Evolutionary conservation across 345 rosid genomes (phyloP).

Genomic region (Brassica incana): DNA sequence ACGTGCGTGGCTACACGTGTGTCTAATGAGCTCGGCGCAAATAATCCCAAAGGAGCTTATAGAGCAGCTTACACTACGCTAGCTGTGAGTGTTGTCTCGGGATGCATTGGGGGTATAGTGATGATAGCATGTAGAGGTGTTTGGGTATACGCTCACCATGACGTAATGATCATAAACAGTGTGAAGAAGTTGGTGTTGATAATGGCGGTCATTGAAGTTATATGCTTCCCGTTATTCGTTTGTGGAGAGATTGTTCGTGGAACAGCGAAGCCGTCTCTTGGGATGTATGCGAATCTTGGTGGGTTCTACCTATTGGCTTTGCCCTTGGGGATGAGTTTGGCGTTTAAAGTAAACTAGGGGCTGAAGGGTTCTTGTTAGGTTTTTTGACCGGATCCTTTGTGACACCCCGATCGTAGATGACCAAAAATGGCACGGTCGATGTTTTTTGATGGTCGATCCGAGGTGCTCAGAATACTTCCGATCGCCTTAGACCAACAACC

Average conservation of each 20-base stretch:
- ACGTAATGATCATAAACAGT: conserved; percentile 47
- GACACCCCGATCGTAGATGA: too few relatives aligned
- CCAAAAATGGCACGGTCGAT: too few relatives aligned
- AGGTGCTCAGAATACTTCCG: too few relatives aligned
- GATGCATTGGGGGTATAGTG: conserved; percentile 52
- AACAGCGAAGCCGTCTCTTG: conserved; percentile 73
- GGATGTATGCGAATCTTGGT: conserved; percentile 66
- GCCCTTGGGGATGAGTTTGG: conserved; percentile 60
- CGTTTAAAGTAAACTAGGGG: conserved; percentile 62
- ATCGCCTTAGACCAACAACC: too few relatives aligned
- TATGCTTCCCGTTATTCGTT: conserved; percentile 71
- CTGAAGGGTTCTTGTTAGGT: conserved; percentile 66
- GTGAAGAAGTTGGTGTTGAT: conserved; percentile 71
- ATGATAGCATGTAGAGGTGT: conserved; percentile 64
- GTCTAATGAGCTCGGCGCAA: conserved; percentile 85
- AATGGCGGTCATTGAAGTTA: conserved; percentile 66
- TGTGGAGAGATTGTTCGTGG: conserved; percentile 82
- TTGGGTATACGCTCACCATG: conserved; percentile 73
- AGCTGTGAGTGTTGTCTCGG: conserved; percentile 41
- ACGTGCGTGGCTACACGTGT: conserved; percentile 80
- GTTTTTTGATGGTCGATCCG: too few relatives aligned
- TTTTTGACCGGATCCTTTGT: conserved; percentile 53
- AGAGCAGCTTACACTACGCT: conserved; percentile 58
- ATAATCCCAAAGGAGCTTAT: conserved; percentile 54
- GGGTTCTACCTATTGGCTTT: conserved; percentile 81